These are phyloP conservation scores for Lactarius trivialis DNA, from an alignment of 768 basidiomycete species.

Conservation along the genomic window DNA sequence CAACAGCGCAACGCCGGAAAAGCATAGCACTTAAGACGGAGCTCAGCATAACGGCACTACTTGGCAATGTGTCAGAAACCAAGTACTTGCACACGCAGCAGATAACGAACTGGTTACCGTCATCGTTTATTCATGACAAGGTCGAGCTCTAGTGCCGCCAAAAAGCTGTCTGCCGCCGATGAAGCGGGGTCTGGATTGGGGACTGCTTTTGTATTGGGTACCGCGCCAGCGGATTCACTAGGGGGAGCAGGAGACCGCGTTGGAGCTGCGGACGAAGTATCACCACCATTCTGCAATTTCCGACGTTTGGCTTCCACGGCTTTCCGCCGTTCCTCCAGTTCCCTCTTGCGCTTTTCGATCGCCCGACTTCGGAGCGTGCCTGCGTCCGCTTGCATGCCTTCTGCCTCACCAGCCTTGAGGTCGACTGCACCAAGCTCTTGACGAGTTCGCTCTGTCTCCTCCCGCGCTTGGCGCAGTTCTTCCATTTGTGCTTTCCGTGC, in stretches of 20 bases:
- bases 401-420: conserved; percentile 61
- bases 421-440: conserved; percentile 56
- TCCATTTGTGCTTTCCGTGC: conserved; percentile 76
- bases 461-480: conserved; percentile 57
- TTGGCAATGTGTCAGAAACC: background rate
- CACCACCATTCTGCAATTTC: conserved; percentile 36
- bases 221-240: background rate
- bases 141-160: conserved; percentile 60
- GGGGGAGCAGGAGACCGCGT: conserved; percentile 13
- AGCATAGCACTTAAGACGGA: conserved; percentile 4
- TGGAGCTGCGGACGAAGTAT: background rate
- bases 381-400: conserved; percentile 56
- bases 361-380: conserved; percentile 41
- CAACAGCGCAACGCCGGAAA: conserved; percentile 8
- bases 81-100: background rate
- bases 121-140: conserved; percentile 36
- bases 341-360: conserved; percentile 67
- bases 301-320: conserved; percentile 61
- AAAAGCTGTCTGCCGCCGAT: conserved; percentile 54
- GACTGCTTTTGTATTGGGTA: conserved; percentile 19
- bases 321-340: conserved; percentile 58
- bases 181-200: conserved; percentile 4
- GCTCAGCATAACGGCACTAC: conserved; percentile 7
- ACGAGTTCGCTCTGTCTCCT: conserved; percentile 63
- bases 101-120: background rate